Conservation (phyloP, 2,329 filamentous ascomycete species). For the Ramularia endophylla region DNA sequence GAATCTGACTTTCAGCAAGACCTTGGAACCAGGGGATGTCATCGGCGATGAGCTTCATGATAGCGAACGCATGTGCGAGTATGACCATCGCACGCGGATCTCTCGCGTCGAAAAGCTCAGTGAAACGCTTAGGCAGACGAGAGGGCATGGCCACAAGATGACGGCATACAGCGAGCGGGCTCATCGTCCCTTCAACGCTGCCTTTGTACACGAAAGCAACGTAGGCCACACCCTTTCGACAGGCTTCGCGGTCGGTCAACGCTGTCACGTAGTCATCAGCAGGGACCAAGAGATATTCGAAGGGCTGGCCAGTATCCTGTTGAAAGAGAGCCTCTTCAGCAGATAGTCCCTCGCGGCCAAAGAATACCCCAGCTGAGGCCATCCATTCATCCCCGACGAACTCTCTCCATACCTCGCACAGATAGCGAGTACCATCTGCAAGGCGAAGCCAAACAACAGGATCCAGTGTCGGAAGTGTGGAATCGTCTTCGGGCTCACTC, state of each 20-base stretch:
- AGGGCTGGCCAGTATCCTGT: slow-evolving; percentile 19
- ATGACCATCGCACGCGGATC: slow-evolving; percentile 20
- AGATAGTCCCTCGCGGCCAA: slow-evolving; percentile 16
- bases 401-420: slow-evolving; percentile 14
- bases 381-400: slow-evolving; percentile 14
- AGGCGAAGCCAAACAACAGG: slow-evolving; percentile 20
- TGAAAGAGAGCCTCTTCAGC: slow-evolving; percentile 19
- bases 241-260: slow-evolving; percentile 16
- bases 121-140: slow-evolving; percentile 19
- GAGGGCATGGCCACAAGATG: slow-evolving; percentile 23
- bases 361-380: slow-evolving; percentile 14
- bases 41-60: slow-evolving; percentile 21
- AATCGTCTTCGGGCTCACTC: slow-evolving; percentile 15
- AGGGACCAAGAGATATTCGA: slow-evolving; percentile 18
- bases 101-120: slow-evolving; percentile 18
- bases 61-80: slow-evolving; percentile 21
- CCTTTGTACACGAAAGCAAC: slow-evolving; percentile 21
- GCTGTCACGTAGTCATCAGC: slow-evolving; percentile 15
- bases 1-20: slow-evolving; percentile 22
- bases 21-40: slow-evolving; percentile 21
- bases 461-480: slow-evolving; percentile 15
- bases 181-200: slow-evolving; percentile 16
- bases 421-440: slow-evolving; percentile 18
- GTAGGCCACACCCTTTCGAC: slow-evolving; percentile 18
- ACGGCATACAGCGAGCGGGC: slow-evolving; percentile 16